These are phyloP conservation scores for Metschnikowia lunata DNA, from an alignment of 805 yeast genomes.

Conservation along the genomic window DNA sequence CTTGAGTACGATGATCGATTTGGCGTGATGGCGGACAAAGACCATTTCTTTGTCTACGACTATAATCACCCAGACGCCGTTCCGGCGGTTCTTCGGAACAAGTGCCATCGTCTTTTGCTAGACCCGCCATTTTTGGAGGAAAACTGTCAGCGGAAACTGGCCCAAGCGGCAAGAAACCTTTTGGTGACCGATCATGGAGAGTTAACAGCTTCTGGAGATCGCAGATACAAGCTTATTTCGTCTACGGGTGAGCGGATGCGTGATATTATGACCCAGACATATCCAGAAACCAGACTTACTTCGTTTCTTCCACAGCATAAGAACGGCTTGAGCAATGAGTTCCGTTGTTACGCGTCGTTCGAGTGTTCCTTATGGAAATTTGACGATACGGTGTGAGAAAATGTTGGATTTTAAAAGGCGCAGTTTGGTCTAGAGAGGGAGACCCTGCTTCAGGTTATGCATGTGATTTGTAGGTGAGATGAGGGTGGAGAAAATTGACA, in stretches of 20 bases:
- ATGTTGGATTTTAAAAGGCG: no score
- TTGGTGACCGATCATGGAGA: constrained; percentile 37
- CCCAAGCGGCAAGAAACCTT: constrained; percentile 52
- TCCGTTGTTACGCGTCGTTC: constrained; percentile 76
- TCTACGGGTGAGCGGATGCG: constrained; percentile 91
- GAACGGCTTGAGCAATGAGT: constrained; percentile 84
- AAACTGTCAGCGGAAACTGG: constrained; percentile 71
- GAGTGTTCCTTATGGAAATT: constrained; percentile 69
- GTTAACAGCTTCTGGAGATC: constrained; percentile 38
- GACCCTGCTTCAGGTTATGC: no score
- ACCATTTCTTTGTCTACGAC: constrained; percentile 69
- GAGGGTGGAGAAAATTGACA: no score
- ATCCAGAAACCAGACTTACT: constrained; percentile 64
- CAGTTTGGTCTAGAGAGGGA: no score
- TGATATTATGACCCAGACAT: constrained; percentile 52
- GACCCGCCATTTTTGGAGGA: constrained; percentile 88
- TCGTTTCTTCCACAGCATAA: constrained; percentile 74
- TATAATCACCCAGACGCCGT: constrained; percentile 64
- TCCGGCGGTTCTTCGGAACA: constrained; percentile 52
- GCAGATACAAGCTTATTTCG: constrained; percentile 52
- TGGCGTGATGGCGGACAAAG: constrained; percentile 62
- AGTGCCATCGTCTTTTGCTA: constrained; percentile 66
- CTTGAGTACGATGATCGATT: constrained; percentile 80
- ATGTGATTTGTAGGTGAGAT: no score
- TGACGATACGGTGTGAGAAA: constrained; percentile 15